phyloP scores from a whole-genome alignment of 345 rosid genomes.

The Punica granatum region DNA sequence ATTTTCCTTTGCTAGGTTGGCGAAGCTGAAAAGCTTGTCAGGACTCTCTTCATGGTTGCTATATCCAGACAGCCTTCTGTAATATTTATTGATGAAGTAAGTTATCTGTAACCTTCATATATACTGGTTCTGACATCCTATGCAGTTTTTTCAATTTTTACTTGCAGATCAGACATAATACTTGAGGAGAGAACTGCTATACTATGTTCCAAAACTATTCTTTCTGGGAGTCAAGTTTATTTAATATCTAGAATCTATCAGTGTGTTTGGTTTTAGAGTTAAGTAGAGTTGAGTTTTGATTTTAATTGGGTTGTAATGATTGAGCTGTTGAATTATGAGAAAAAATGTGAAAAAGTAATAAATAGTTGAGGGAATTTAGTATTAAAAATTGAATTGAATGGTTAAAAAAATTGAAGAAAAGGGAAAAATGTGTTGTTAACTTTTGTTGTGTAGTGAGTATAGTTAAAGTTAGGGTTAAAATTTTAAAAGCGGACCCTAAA shows the following conservation, averaged over 20 bases:
- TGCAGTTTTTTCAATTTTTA: not conserved
- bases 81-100: slow-evolving; percentile 92
- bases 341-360: too few species aligned
- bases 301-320: too few species aligned
- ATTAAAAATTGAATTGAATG: too few species aligned
- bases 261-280: too few species aligned
- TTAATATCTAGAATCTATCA: not conserved
- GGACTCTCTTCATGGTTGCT: slow-evolving; percentile 86
- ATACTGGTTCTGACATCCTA: not conserved
- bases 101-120: slow-evolving; percentile 4
- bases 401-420: too few species aligned
- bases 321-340: too few species aligned
- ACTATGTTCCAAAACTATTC: not conserved
- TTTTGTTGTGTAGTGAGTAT: too few species aligned
- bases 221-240: not conserved
- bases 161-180: not conserved
- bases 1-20: slow-evolving; percentile 55
- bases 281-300: too few species aligned
- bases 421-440: too few species aligned
- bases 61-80: slow-evolving; percentile 90
- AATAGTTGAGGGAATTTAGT: too few species aligned
- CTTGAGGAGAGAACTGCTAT: not conserved
- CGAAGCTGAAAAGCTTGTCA: slow-evolving; percentile 94
- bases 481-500: too few species aligned
- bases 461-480: too few species aligned